A percentile compares a stretch with the other conserved stretches of the same genome.
Conservation (phyloP, 1,284 basidiomycete genomes). For the Apiotrichum porosum region DNA sequence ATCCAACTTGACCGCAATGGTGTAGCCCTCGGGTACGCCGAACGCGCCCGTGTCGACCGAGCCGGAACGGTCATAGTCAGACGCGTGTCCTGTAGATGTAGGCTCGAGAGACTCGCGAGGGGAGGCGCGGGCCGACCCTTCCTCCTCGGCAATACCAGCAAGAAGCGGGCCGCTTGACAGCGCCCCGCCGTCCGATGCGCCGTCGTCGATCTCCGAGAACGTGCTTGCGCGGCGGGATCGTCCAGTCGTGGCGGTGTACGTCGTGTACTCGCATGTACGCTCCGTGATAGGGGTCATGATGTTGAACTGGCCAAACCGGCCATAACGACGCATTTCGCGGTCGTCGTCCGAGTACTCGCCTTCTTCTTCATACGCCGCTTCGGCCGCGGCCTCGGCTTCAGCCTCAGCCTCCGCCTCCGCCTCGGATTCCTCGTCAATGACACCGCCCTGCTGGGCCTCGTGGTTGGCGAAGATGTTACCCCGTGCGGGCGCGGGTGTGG, state of each 20-base stretch:
- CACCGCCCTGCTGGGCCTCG: not conserved
- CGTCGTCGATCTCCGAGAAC: constrained; percentile 2
- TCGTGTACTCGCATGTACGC: constrained; percentile 78
- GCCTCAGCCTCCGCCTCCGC: constrained; percentile 4
- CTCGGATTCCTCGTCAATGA: constrained; percentile 11
- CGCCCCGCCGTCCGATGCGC: too few relatives aligned
- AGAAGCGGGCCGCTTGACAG: too few relatives aligned
- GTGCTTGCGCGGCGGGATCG: constrained; percentile 1
- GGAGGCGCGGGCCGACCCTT: constrained; percentile 39
- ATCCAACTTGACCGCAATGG: constrained; percentile 31
- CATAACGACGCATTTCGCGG: constrained; percentile 9
- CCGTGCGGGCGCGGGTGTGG: constrained; percentile 14
- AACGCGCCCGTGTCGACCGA: constrained; percentile 26
- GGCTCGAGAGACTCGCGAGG: constrained; percentile 22
- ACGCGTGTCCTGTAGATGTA: not conserved
- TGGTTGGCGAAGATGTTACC: constrained; percentile 12
- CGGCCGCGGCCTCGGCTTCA: constrained; percentile 6
- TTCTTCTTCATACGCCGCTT: constrained; percentile 1
- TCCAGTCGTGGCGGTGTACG: constrained; percentile 18
- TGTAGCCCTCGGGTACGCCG: constrained; percentile 47
- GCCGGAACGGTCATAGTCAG: constrained; percentile 9
- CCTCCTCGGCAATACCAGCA: too few relatives aligned
- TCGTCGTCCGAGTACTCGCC: constrained; percentile 6
- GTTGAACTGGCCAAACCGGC: constrained; percentile 43
- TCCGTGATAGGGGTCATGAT: constrained; percentile 95